Percentiles rank a stretch among this genome's conserved stretches.
These are phyloP conservation scores for Zygosaccharomyces bailii DNA, from an alignment of 805 yeast species.

Conservation along the genomic window DNA sequence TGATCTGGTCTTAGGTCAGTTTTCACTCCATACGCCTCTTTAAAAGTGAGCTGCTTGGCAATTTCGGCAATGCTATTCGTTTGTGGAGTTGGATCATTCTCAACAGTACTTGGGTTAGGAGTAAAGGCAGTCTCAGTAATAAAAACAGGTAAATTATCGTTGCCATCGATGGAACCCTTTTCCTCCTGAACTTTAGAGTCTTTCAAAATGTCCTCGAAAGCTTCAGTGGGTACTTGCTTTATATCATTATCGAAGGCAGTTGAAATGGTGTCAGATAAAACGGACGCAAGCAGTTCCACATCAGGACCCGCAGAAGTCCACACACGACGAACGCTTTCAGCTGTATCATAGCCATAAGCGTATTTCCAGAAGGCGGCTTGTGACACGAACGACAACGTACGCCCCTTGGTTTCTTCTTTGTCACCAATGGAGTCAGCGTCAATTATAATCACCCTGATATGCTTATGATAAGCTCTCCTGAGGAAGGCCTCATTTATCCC, in stretches of 20 bases:
- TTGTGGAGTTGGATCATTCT: slow-evolving; percentile 40
- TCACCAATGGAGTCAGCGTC: slow-evolving; percentile 65
- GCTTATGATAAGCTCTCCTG: slow-evolving; percentile 49
- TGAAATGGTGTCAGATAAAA: slow-evolving; percentile 60
- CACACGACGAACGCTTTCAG: slow-evolving; percentile 69
- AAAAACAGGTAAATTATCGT: slow-evolving; percentile 45
- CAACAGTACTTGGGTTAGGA: slow-evolving; percentile 53
- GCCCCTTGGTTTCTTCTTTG: slow-evolving; percentile 68
- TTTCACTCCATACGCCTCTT: slow-evolving; percentile 67
- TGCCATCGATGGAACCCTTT: slow-evolving; percentile 36
- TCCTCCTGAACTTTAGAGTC: slow-evolving; percentile 38
- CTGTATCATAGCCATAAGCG: slow-evolving; percentile 51
- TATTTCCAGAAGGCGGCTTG: slow-evolving; percentile 80
- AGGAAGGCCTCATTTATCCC: slow-evolving; percentile 48
- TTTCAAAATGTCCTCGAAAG: slow-evolving; percentile 25
- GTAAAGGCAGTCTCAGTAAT: slow-evolving; percentile 61
- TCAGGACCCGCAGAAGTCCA: slow-evolving; percentile 79
- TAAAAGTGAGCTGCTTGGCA: slow-evolving; percentile 71
- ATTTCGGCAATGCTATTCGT: slow-evolving; percentile 46
- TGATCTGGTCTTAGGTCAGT: slow-evolving; percentile 79
- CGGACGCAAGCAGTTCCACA: slow-evolving; percentile 74
- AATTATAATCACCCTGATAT: slow-evolving; percentile 51
- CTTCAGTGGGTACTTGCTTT: slow-evolving; percentile 38
- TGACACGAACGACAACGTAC: slow-evolving; percentile 66
- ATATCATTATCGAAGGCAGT: slow-evolving; percentile 49